Evolutionary conservation across 257 asterid species (phyloP).

Genomic region (Nicotiana benthamiana): DNA sequence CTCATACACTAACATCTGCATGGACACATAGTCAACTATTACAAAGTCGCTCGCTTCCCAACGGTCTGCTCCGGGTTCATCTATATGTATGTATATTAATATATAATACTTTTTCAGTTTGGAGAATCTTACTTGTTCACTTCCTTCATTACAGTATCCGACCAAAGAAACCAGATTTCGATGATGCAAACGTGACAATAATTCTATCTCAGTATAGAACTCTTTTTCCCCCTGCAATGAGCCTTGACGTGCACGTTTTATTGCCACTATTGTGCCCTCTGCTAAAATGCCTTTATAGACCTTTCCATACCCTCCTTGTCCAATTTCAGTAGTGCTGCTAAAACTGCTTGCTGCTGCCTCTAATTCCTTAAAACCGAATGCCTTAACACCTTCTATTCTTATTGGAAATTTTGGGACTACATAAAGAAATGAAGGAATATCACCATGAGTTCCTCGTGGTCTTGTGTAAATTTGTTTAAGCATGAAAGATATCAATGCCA

Average conservation of each 20-base stretch:
- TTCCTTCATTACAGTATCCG: constrained; percentile 16
- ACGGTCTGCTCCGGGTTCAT: too few species aligned
- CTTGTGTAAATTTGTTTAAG: neutral
- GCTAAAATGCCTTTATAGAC: constrained; percentile 41
- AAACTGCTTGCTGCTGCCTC: constrained; percentile 29
- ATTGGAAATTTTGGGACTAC: constrained; percentile 29
- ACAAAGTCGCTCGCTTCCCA: neutral
- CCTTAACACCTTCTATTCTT: constrained; percentile 52
- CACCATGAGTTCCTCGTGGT: neutral
- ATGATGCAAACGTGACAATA: constrained; percentile 55
- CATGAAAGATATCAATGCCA: neutral
- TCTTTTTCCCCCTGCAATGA: constrained; percentile 55
- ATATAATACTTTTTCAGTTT: neutral
- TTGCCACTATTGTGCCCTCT: constrained; percentile 41
- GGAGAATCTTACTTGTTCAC: constrained; percentile 8
- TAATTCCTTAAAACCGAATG: constrained; percentile 37
- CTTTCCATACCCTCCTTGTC: constrained; percentile 64
- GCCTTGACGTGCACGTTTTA: constrained; percentile 51
- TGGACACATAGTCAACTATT: neutral
- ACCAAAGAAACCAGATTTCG: constrained; percentile 51
- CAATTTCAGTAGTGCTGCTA: constrained; percentile 32
- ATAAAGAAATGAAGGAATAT: neutral
- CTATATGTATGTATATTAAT: too few species aligned
- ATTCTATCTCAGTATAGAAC: constrained; percentile 57
- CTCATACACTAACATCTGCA: constrained; percentile 11